A percentile compares a stretch with the other conserved stretches of the same genome.
Evolutionary conservation across 306 rosid species (phyloP).

Genomic region (Trifolium dubium): DNA sequence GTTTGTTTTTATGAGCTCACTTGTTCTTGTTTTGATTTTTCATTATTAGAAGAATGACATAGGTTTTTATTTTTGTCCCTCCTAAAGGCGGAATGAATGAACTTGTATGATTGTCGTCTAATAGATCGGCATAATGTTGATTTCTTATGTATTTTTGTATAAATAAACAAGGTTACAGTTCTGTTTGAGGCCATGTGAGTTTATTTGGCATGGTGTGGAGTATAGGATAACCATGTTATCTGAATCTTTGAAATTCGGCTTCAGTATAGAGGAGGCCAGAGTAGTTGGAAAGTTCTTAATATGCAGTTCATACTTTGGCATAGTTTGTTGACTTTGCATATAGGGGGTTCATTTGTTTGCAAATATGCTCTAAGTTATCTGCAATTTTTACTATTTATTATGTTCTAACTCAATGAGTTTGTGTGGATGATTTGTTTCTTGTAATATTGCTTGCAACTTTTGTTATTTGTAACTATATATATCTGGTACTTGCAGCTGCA

Average conservation of each 20-base stretch:
- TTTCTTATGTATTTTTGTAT: conserved; percentile 15
- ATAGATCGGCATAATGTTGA: not conserved
- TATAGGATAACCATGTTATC: not conserved
- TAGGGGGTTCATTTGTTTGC: conserved; percentile 5
- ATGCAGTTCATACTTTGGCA: not conserved
- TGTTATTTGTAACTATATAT: conserved; percentile 18
- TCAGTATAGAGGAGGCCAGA: conserved; percentile 18
- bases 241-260: conserved; percentile 1
- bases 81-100: not conserved
- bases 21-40: not conserved
- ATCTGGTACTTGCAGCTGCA: conserved; percentile 69
- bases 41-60: not conserved
- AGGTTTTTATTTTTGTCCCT: not conserved
- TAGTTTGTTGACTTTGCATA: not conserved
- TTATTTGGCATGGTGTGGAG: conserved; percentile 17
- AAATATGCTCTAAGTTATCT: not conserved
- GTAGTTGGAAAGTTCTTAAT: conserved; percentile 24
- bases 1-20: no score
- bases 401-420: conserved; percentile 4
- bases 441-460: conserved; percentile 5
- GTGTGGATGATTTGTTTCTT: conserved; percentile 9
- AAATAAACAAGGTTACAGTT: conserved; percentile 6
- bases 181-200: not conserved
- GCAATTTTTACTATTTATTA: conserved; percentile 4
- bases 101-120: conserved; percentile 19